Base-by-base conservation (phyloP, 1,139 yeast genomes). In the Blastobotrys malaysiensis region DNA sequence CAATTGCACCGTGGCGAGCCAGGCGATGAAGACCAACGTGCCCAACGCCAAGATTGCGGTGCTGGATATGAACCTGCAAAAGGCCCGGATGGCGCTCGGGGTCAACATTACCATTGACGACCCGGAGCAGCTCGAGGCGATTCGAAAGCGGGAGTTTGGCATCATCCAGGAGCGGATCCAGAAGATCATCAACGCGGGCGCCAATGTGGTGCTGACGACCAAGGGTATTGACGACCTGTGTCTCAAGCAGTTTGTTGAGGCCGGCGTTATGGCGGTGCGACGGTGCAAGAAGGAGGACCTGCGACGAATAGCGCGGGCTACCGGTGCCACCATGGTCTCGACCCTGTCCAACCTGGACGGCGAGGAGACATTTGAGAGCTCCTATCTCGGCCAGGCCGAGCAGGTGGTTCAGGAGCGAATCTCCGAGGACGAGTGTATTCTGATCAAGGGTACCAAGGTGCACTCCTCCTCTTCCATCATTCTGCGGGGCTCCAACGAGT, bases 161-260 rank as follows among this genome's bases (percentile, higher is more conserved):
- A 89, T 95, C 59, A 83, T 91, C 45, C 76, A 89, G 61, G 99
- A 93, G 69, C 86, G 95, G 72, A 86, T 93, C 65, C 81, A 81
- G 64, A 93, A 88, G 73, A 88, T 95, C 68, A 81, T 95, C 67
- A 82, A 78, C 60, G 84, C 98, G 9, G 99, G 99, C 60, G 99
- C 99, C 54, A 95, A 93, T 66, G 99, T 95, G 54, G 89, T 95
- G 43, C 77, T 95, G 59, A 95, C 99, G 43, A 93, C 99, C 24
- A 93, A 95, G 75, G 99, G 99, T 63, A 95, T 95, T 65, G 99
- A 95, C 73, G 99, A 95, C 70, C 79, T 93, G 71, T 91, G 97
- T 70, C 78, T 95, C 66, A 95, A 95, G 74, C 93, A 88, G 70
- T 93, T 95, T 72, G 95, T 93, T 54, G 99, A 95, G 73, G 88